Conservation (phyloP, 2,329 filamentous ascomycete genomes). For the Xylaria sp. region DNA sequence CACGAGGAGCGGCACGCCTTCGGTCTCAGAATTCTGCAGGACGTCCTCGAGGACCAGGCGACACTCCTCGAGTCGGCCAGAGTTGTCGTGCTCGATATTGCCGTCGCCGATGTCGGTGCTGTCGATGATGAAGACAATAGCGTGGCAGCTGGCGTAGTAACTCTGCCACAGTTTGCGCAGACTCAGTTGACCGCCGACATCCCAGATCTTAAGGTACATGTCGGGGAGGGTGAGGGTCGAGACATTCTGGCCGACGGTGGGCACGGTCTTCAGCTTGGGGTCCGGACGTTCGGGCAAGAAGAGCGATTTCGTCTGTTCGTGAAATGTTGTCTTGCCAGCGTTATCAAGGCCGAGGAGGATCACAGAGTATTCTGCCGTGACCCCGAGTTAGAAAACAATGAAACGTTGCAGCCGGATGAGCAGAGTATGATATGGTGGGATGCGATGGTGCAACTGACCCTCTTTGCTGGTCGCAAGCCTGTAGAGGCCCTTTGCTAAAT, state of each 20-base stretch:
- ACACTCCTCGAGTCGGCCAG: conserved; percentile 85
- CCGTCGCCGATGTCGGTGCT: conserved; percentile 92
- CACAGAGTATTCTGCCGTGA: conserved; percentile 84
- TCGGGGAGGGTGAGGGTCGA: conserved; percentile 89
- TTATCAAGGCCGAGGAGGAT: conserved; percentile 98
- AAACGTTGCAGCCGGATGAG: not conserved
- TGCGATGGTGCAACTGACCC: conserved; percentile 62
- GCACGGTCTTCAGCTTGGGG: conserved; percentile 85
- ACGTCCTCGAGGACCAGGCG: conserved; percentile 89
- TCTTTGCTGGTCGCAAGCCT: conserved; percentile 97
- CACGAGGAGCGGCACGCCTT: conserved; percentile 90
- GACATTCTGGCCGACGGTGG: conserved; percentile 97
- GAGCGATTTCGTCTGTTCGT: conserved; percentile 93
- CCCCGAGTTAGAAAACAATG: conserved; percentile 22
- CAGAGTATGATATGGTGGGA: conserved; percentile 7
- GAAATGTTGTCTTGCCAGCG: conserved; percentile 97
- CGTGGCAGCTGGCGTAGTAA: conserved; percentile 94
- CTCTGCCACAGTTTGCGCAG: conserved; percentile 93
- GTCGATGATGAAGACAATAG: conserved; percentile 98
- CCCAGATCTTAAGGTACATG: conserved; percentile 99
- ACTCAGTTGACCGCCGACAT: conserved; percentile 91
- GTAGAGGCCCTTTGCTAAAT: conserved; percentile 94
- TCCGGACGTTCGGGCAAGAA: conserved; percentile 72
- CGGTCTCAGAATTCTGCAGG: conserved; percentile 84
- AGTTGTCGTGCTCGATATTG: conserved; percentile 63